Evolutionary conservation across 2,329 filamentous ascomycete species (phyloP).

Genomic region (Ophiocordyceps camponoti-leonardi): DNA sequence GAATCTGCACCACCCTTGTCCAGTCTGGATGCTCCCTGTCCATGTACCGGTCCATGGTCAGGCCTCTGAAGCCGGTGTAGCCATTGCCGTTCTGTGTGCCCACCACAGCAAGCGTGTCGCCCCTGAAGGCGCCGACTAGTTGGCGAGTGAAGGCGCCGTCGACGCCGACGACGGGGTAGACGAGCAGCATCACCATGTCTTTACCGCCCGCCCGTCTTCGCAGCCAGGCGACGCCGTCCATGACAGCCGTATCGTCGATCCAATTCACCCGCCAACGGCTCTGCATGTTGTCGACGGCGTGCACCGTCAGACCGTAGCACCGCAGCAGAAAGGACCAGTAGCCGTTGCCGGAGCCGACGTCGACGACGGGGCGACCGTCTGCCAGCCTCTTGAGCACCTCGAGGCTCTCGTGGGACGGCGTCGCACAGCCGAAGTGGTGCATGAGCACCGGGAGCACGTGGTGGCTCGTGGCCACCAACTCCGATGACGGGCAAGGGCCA

Average conservation of each 20-base stretch:
- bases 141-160: slow-evolving; percentile 47
- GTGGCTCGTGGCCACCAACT: slow-evolving; percentile 38
- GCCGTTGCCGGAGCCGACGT: slow-evolving; percentile 55
- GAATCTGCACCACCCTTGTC: slow-evolving; percentile 43
- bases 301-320: slow-evolving; percentile 32
- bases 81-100: slow-evolving; percentile 61
- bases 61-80: slow-evolving; percentile 50
- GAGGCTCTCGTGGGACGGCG: slow-evolving; percentile 50
- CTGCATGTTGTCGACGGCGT: slow-evolving; percentile 49
- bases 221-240: slow-evolving; percentile 44
- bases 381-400: slow-evolving; percentile 39
- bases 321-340: slow-evolving; percentile 63
- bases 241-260: slow-evolving; percentile 47
- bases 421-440: slow-evolving; percentile 63
- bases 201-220: slow-evolving; percentile 27
- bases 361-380: slow-evolving; percentile 36
- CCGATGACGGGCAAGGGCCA: slow-evolving; percentile 36
- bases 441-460: slow-evolving; percentile 57
- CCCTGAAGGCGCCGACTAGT: slow-evolving; percentile 42
- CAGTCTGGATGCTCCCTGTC: slow-evolving; percentile 36
- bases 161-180: slow-evolving; percentile 56
- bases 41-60: slow-evolving; percentile 52
- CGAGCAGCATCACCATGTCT: slow-evolving; percentile 46
- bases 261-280: slow-evolving; percentile 53
- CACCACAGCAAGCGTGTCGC: slow-evolving; percentile 50